These are phyloP conservation scores for Lenwebbia sp. DNA, from an alignment of 345 rosid species.

Conservation along the genomic window DNA sequence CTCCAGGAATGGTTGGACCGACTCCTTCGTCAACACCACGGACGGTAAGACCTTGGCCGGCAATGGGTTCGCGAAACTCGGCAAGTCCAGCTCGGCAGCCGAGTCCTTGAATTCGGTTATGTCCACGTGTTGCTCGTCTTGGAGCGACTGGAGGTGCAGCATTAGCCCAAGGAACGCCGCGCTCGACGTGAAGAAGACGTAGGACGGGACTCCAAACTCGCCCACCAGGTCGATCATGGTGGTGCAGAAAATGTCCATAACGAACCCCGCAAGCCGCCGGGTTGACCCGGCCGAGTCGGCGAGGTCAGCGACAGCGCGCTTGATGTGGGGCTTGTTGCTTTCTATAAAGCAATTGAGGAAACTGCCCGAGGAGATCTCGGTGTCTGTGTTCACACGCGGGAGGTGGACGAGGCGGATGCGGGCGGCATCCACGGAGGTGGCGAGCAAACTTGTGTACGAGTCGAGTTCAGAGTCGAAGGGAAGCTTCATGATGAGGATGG, in stretches of 20 bases:
- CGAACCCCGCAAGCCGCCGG: constrained; percentile 8
- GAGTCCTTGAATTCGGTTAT: constrained; percentile 16
- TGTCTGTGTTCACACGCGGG: neutral
- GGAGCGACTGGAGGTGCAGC: constrained; percentile 5
- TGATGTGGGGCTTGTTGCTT: constrained; percentile 1
- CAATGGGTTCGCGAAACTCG: constrained; percentile 14
- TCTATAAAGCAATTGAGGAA: neutral
- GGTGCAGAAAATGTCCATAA: constrained; percentile 47
- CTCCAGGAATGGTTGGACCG: accelerated
- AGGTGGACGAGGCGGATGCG: constrained; percentile 6
- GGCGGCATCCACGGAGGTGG: neutral
- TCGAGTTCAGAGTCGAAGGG: neutral
- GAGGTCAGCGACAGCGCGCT: neutral
- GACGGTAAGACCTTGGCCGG: constrained; percentile 29
- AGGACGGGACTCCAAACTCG: constrained; percentile 27
- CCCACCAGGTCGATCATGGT: constrained; percentile 36
- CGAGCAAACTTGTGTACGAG: constrained; percentile 3
- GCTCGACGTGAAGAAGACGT: constrained; percentile 29
- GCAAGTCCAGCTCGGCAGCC: constrained; percentile 12
- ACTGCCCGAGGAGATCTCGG: neutral
- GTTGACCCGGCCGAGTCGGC: neutral
- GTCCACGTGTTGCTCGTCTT: constrained; percentile 4
- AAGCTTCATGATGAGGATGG: constrained; percentile 25
- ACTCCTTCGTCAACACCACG: neutral
- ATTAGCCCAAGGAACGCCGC: constrained; percentile 22